Conservation (phyloP, 768 basidiomycete genomes). For the Tulasnella sp. region DNA sequence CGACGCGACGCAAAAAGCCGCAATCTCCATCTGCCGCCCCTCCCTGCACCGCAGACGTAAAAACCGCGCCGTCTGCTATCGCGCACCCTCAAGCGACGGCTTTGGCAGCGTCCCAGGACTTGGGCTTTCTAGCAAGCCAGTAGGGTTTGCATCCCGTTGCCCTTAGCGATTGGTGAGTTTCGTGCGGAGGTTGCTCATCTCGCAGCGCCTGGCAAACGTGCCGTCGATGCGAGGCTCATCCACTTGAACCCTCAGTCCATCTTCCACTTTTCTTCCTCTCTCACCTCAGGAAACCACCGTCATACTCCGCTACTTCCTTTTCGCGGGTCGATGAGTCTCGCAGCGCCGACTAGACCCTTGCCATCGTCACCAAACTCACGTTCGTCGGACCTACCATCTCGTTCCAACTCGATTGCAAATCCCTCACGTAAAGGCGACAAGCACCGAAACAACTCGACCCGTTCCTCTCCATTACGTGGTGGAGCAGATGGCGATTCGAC, state of each 20-base stretch:
- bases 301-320: not conserved
- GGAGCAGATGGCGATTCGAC: not conserved
- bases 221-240: not conserved
- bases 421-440: not conserved
- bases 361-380: conserved; percentile 7
- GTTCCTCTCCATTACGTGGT: not conserved
- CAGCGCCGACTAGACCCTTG: conserved; percentile 6
- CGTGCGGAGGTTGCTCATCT: not conserved
- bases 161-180: not conserved
- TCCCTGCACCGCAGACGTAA: not conserved
- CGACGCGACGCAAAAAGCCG: not conserved
- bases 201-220: not conserved
- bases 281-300: not conserved
- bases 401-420: not conserved
- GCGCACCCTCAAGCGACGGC: not conserved
- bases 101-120: not conserved
- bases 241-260: not conserved
- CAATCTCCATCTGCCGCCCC: not conserved
- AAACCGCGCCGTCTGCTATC: not conserved
- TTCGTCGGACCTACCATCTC: not conserved
- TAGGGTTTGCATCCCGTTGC: not conserved
- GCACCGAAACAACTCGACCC: not conserved
- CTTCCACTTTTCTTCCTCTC: not conserved
- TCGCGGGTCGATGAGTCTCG: conserved; percentile 10
- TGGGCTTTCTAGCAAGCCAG: not conserved